phyloP scores from a whole-genome alignment of 179 eudicot species.

The Vitellaria paradoxa region DNA sequence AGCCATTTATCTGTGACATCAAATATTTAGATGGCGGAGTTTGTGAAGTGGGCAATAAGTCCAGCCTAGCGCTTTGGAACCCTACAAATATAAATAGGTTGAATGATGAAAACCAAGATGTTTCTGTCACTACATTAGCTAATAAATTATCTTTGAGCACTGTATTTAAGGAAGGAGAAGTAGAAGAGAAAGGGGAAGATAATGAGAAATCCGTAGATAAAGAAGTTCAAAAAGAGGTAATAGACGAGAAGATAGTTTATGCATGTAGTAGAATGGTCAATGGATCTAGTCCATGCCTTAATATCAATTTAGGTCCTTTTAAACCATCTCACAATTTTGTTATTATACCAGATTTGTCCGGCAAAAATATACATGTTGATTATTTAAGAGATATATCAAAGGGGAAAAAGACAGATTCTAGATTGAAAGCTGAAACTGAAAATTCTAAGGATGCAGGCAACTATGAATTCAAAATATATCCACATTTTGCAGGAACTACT shows the following conservation, averaged over 20 bases:
- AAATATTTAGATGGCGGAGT: conserved; percentile 32
- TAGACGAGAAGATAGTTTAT: conserved; percentile 62
- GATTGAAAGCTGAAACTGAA: too few relatives aligned
- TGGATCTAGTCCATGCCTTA: conserved; percentile 2
- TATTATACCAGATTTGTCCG: too few relatives aligned
- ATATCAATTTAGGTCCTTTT: conserved; percentile 11
- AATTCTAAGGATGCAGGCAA: too few relatives aligned
- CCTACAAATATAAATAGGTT: conserved; percentile 1
- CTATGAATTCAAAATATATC: too few relatives aligned
- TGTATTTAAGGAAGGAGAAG: conserved; percentile 85
- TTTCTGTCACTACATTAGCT: conserved; percentile 25
- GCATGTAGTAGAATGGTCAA: neutral
- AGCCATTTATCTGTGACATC: conserved; percentile 33
- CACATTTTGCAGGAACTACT: too few relatives aligned
- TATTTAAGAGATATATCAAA: too few relatives aligned
- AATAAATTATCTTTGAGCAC: conserved; percentile 69
- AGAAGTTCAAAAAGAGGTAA: conserved; percentile 84
- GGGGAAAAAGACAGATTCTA: too few relatives aligned
- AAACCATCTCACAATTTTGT: neutral
- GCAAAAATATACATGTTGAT: too few relatives aligned
- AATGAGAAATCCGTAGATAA: conserved; percentile 36
- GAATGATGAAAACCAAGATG: conserved; percentile 16
- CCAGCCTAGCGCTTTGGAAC: conserved; percentile 2
- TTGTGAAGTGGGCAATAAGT: conserved; percentile 3
- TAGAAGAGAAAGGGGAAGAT: conserved; percentile 44